Conservation (phyloP, 192 early-diverging fungal species). For the Backusella sp. region DNA sequence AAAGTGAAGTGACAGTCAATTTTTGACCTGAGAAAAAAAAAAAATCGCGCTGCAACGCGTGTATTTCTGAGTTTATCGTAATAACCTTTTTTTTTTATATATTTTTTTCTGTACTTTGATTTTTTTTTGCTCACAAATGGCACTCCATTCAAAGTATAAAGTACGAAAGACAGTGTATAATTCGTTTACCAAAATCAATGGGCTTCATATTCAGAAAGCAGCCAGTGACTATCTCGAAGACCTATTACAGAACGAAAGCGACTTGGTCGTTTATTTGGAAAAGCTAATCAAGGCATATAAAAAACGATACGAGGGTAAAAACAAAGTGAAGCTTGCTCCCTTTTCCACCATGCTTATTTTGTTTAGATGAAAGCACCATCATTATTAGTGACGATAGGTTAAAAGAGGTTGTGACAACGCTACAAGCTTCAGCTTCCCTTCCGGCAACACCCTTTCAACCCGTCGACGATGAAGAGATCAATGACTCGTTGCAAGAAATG, state of each 20-base stretch:
- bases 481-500: slow-evolving; percentile 11
- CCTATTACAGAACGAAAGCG: slow-evolving; percentile 46
- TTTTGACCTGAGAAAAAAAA: not conserved
- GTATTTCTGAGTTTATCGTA: not conserved
- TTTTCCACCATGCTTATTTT: not conserved
- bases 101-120: not conserved
- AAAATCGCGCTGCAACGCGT: not conserved
- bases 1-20: not conserved
- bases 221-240: slow-evolving; percentile 65
- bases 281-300: slow-evolving; percentile 69
- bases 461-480: slow-evolving; percentile 10
- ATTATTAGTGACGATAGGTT: slow-evolving; percentile 46
- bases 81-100: not conserved
- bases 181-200: slow-evolving; percentile 76
- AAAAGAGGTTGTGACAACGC: slow-evolving; percentile 48
- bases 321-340: not conserved
- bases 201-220: slow-evolving; percentile 74
- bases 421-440: slow-evolving; percentile 40
- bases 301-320: slow-evolving; percentile 64
- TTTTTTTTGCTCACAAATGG: not conserved
- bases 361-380: slow-evolving; percentile 15
- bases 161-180: slow-evolving; percentile 52
- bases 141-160: not conserved
- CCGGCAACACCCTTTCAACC: slow-evolving; percentile 11
- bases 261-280: slow-evolving; percentile 62